Evolutionary conservation across 2,329 filamentous ascomycete genomes (phyloP), one percentile per base, ranked within the genome.

Genomic region (Fusarium xylarioides): DNA sequence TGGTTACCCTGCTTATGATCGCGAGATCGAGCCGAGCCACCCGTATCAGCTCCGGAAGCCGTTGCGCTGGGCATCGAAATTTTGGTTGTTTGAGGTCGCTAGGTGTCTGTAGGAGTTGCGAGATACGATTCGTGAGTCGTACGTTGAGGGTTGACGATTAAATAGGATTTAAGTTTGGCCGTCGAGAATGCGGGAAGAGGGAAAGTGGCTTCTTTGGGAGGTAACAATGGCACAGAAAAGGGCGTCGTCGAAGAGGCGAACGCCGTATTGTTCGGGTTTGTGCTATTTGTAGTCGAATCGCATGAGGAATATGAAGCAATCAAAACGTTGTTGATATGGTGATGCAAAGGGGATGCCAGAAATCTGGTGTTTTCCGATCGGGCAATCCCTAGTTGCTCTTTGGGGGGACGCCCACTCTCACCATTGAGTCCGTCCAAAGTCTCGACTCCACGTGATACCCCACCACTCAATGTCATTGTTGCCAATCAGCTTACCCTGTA

Each of bases 1-100:
- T 92, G 89, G 82, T 92, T 92, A 74, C 92, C 92, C 81, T 95
- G 92, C 81, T 93, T 91, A 83, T 95, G 92, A 65, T 91, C 87
- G 77, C 91, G 90, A 76, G 82, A 82, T 63, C 86, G 87, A 73
- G 85, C 83, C 53, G 82, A 79, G 68, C 80, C 82, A 75, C 82
- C 82, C 78, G 87, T 81, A 78, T 88, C 86, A 77, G 86, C 84
- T 80, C 88, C 88, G 63, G 88, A 89, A 74, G 88, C 81, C 68
- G 83, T 85, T 80, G 87, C 88, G 82, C 84, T 85, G 70, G 80
- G 80, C 81, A 82, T 82, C 74, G 79, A 71, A 66, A 38, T 59
- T 44, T 46, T 37, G 23, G 12, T 57, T 46, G 11, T 38, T 32
- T 47, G 35, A 47, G 16, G n/a, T 72, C 59, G 61, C 53, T 66